Base-by-base conservation (phyloP, 371 early-diverging fungal species). In the Lichtheimia corymbifera region DNA sequence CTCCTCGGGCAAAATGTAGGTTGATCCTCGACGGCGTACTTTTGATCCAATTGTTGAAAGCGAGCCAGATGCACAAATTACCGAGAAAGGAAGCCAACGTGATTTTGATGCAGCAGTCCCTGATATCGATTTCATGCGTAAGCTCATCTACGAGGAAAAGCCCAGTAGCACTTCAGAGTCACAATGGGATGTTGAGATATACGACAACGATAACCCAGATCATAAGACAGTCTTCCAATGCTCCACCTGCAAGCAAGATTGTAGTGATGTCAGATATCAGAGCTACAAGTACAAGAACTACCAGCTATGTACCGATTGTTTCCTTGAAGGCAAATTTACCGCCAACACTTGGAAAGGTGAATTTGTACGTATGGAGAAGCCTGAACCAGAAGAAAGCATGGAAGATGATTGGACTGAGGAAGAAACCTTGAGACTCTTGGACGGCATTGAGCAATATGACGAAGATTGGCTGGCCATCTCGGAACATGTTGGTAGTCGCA, bases 401-500 rank as follows among this genome's bases (percentile, higher is more conserved):
- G 80, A 77, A 9, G 80, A 80, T 15, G 74, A 75, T 35, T 99
- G 99, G 99, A 86, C 88, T 3, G 93, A 94, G 54, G 88, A 94
- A 64, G 99, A 99, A 69, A 92, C 90, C 14, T 77, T 98, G 43
- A 73, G 91, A 53, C 83, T 99, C 25, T 76, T 99, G 40, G 99
- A 99, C 79, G 99, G 91, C 6, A 76, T 99, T 24, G 99, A 99
- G 65, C 85, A 91, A 84, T 94, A 83, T 78, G 94, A 95, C 42
- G 97, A 99, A 56, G 96, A 99, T 74, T 99, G 99, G 99, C 78
- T 88, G 57, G 84, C 88, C 63, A 91, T 99, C 28, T 86, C 97
- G n/a, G 91, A 91, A 54, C 94, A 97, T 69, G 98, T 99, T 4
- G 95, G 95, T 5, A 95, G 93, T 30, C 89, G 94, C 50, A 87